Evolutionary conservation across 768 basidiomycete species (phyloP).

Genomic region (Podaxis carcinomalis): DNA sequence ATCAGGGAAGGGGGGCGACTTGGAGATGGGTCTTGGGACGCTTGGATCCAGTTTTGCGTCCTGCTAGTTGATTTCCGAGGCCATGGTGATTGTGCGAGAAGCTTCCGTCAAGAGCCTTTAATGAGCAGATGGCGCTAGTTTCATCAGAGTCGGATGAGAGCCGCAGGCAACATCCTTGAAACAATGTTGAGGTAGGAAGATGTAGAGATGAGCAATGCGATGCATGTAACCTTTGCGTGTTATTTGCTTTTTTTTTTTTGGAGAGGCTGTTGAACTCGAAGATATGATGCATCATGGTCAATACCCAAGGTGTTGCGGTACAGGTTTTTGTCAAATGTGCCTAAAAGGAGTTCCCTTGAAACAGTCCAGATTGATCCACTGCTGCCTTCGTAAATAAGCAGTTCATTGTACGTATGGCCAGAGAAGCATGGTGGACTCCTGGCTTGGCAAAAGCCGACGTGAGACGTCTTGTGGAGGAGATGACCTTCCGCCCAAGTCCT

Average conservation of each 20-base stretch:
- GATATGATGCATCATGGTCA: not conserved
- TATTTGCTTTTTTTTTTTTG: not conserved
- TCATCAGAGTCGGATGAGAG: not conserved
- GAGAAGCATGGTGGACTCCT: not conserved
- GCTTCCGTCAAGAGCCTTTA: not conserved
- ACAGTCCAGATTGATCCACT: not conserved
- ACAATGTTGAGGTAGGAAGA: not conserved
- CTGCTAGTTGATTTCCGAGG: conserved; percentile 1
- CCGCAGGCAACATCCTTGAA: not conserved
- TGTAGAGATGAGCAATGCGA: not conserved
- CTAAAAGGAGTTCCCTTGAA: not conserved
- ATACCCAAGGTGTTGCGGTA: too few relatives aligned
- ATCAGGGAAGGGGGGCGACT: not conserved
- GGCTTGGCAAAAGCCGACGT: not conserved
- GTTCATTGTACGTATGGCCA: not conserved
- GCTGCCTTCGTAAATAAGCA: not conserved
- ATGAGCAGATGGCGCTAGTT: not conserved
- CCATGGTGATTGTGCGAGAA: not conserved
- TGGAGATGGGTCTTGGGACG: not conserved
- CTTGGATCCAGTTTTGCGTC: not conserved
- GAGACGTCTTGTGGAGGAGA: not conserved
- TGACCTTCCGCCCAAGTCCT: not conserved
- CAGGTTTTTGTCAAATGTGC: too few relatives aligned
- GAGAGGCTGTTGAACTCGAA: not conserved
- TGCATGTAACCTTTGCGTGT: not conserved